These are phyloP conservation scores for Yarrowia sp. DNA, from an alignment of 805 yeast genomes.

Conservation along the genomic window DNA sequence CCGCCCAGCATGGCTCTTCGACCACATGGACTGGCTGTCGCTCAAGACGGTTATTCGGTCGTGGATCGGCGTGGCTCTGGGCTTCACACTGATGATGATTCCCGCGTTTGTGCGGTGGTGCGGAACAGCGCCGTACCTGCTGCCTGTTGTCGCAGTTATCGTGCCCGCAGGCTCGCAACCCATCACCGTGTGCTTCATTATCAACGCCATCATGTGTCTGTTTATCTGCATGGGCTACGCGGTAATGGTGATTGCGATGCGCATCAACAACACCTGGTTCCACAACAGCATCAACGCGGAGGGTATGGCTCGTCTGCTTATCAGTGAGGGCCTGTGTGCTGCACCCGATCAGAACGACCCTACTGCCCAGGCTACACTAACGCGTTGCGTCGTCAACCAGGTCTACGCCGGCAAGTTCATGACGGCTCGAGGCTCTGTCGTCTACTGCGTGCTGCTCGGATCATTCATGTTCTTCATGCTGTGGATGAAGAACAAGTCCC, in stretches of 20 bases:
- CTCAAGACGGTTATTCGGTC: slow-evolving; percentile 1
- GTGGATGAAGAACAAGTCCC: slow-evolving; percentile 22
- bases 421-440: slow-evolving; percentile 3
- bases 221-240: neutral
- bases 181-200: neutral
- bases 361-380: neutral
- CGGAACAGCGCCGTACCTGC: neutral
- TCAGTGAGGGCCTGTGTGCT: neutral
- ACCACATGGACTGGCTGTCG: neutral
- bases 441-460: slow-evolving; percentile 5
- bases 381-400: neutral
- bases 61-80: slow-evolving; percentile 5
- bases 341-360: neutral
- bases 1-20: slow-evolving; percentile 12
- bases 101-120: slow-evolving; percentile 4
- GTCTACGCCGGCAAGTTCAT: neutral
- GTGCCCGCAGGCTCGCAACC: slow-evolving; percentile 2
- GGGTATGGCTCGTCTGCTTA: neutral
- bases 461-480: slow-evolving; percentile 20
- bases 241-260: slow-evolving; percentile 15
- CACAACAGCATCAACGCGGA: slow-evolving; percentile 14
- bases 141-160: slow-evolving; percentile 6
- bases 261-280: slow-evolving; percentile 16
- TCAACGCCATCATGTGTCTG: slow-evolving; percentile 18
- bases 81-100: slow-evolving; percentile 11